Evolutionary conservation across 164 flowering plant genomes (phyloP), one percentile per base, ranked within the genome.

Genomic region (Malania oleifera): DNA sequence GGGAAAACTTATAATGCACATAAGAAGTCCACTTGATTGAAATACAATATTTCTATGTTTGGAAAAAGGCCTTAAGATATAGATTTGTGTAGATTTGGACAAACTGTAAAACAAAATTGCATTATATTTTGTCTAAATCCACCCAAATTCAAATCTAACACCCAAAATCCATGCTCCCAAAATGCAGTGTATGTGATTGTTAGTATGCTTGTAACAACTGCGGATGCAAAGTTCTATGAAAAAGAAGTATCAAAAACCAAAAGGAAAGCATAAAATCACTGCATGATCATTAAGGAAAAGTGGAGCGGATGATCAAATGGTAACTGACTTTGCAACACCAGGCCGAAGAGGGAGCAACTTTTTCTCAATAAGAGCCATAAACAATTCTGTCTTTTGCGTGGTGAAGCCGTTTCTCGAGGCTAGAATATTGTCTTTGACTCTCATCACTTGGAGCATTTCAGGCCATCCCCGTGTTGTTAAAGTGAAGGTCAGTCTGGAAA

Each of bases 321-420:
- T 14, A 56, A 74, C 89, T 48, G 28, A 92, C 98, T 89, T 87
- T 68, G 96, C 87, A 57, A 93, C 97, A 45, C 98, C 96, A 13
- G 98, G 98, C n/a, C 98, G 83, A 65, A 93, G 92, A 50, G 97
- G 98, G 57, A 93, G 81, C 74, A 89, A 71, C 70, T 82, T 83
- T 64, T 93, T 89, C 84, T 93, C 97, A 63, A 93, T 87, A 45
- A 93, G 96, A 41, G 67, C 89, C 98, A 93, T 89, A 69, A 93
- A 89, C 64, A 93, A 56, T 52, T 82, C 87, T 1, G 98, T 93
- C 71, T 93, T 93, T 59, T 82, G 64, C 75, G 89, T 93, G n/a
- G 80, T 93, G 97, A 66, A 93, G 89, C 27, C n/a, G n/a, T n/a
- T n/a, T n/a, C n/a, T n/a, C n/a, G 84, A 74, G 56, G 97, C 98